Evolutionary conservation across 306 rosid genomes (phyloP).

Genomic region (Chamaecrista fasciculata): DNA sequence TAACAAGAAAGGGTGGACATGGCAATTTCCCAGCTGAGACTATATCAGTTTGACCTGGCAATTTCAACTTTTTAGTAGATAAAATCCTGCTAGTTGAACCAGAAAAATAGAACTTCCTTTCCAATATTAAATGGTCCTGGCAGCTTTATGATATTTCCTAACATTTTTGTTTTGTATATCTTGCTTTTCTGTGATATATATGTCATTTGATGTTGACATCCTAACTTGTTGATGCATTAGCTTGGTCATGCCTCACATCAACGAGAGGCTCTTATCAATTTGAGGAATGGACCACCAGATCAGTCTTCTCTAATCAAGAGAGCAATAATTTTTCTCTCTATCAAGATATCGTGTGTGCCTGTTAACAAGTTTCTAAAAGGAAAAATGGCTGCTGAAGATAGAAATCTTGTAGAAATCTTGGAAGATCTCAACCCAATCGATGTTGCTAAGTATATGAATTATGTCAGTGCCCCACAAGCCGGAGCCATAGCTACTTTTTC

Average conservation of each 20-base stretch:
- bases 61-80: background rate
- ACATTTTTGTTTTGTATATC: background rate
- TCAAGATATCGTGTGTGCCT: background rate
- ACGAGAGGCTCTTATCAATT: conserved; percentile 18
- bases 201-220: conserved; percentile 18
- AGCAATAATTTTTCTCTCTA: background rate
- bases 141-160: background rate
- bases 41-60: background rate
- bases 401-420: conserved; percentile 66
- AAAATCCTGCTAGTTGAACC: background rate
- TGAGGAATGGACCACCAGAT: conserved; percentile 14
- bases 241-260: background rate
- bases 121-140: conserved; percentile 7
- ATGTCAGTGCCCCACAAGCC: conserved; percentile 75
- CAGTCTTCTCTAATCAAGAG: conserved; percentile 4
- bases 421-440: conserved; percentile 55
- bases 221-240: conserved; percentile 1
- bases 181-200: background rate
- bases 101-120: background rate
- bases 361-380: background rate
- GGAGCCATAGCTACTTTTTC: conserved; percentile 91
- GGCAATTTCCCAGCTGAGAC: background rate
- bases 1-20: too few relatives aligned
- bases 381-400: conserved; percentile 64
- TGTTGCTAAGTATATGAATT: conserved; percentile 56